These are phyloP conservation scores for Leccinum huronense DNA, from an alignment of 1,284 basidiomycete genomes.

Conservation along the genomic window DNA sequence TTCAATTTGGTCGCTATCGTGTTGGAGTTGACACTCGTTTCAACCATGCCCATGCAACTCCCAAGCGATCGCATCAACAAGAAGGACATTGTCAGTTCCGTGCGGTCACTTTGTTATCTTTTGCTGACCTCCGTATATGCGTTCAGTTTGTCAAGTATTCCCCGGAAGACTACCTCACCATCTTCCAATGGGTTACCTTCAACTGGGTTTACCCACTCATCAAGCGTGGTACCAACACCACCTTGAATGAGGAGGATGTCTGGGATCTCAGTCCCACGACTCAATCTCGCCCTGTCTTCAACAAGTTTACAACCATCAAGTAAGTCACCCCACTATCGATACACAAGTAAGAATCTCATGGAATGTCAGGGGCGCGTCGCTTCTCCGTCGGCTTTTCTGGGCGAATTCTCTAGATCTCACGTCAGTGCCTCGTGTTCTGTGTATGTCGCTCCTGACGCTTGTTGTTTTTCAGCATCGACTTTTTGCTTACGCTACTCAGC, in stretches of 20 bases:
- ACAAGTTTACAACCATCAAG: conserved; percentile 41
- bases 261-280: conserved; percentile 56
- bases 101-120: neutral
- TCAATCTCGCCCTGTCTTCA: conserved; percentile 53
- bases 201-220: conserved; percentile 63
- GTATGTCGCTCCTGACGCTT: neutral
- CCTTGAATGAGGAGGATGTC: conserved; percentile 58
- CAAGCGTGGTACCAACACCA: conserved; percentile 46
- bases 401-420: conserved; percentile 74
- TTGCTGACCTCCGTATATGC: conserved; percentile 1
- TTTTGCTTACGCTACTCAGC: conserved; percentile 54
- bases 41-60: conserved; percentile 46
- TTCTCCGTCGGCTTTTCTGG: conserved; percentile 61
- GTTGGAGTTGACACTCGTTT: conserved; percentile 35
- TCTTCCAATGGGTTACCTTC: conserved; percentile 71
- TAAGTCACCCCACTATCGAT: conserved; percentile 31
- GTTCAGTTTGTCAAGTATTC: conserved; percentile 43
- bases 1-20: conserved; percentile 39
- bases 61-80: conserved; percentile 41
- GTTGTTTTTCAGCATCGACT: conserved; percentile 51
- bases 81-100: conserved; percentile 39
- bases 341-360: neutral
- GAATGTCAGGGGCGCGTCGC: conserved; percentile 42
- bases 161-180: conserved; percentile 64
- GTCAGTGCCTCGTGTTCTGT: conserved; percentile 31